Evolutionary conservation across 768 basidiomycete genomes (phyloP).

Genomic region (Mycena vulgaris): DNA sequence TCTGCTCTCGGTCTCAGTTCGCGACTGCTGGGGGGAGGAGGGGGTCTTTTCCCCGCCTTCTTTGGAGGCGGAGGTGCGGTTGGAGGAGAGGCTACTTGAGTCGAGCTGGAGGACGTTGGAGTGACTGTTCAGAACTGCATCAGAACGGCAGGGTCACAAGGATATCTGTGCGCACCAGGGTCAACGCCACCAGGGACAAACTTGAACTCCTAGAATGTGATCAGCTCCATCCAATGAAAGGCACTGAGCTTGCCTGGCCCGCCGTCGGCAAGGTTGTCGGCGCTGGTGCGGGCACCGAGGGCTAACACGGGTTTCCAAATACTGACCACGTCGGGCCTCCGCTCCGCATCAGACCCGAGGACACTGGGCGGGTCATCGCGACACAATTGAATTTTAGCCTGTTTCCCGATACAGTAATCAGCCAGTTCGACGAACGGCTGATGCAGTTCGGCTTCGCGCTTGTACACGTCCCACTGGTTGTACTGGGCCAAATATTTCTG

Average conservation of each 20-base stretch:
- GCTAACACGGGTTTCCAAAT: background rate
- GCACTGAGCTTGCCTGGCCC: background rate
- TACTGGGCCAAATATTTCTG: background rate
- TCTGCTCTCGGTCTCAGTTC: slow-evolving; percentile 7
- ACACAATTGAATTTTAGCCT: slow-evolving; percentile 6
- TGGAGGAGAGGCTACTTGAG: background rate
- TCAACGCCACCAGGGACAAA: background rate
- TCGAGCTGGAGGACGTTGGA: slow-evolving; percentile 10
- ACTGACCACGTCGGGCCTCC: slow-evolving; percentile 18
- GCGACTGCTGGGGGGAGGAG: slow-evolving; percentile 7
- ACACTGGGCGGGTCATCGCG: slow-evolving; percentile 11
- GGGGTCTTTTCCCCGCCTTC: slow-evolving; percentile 4
- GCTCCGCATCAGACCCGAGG: slow-evolving; percentile 2
- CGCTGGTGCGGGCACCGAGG: background rate
- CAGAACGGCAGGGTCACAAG: slow-evolving; percentile 13
- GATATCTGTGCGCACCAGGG: slow-evolving; percentile 22
- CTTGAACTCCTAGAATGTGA: slow-evolving; percentile 25
- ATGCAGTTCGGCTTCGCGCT: slow-evolving; percentile 7
- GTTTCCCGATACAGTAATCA: slow-evolving; percentile 3
- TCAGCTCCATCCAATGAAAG: slow-evolving; percentile 20
- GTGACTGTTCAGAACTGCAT: slow-evolving; percentile 7
- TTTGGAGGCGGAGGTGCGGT: background rate
- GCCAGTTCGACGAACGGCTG: slow-evolving; percentile 14
- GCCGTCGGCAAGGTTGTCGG: slow-evolving; percentile 7
- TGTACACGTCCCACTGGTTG: slow-evolving; percentile 9